A percentile compares a stretch with the other conserved stretches of the same genome.
phyloP scores from a whole-genome alignment of 164 flowering plant genomes.

The Cinnamomum chago region DNA sequence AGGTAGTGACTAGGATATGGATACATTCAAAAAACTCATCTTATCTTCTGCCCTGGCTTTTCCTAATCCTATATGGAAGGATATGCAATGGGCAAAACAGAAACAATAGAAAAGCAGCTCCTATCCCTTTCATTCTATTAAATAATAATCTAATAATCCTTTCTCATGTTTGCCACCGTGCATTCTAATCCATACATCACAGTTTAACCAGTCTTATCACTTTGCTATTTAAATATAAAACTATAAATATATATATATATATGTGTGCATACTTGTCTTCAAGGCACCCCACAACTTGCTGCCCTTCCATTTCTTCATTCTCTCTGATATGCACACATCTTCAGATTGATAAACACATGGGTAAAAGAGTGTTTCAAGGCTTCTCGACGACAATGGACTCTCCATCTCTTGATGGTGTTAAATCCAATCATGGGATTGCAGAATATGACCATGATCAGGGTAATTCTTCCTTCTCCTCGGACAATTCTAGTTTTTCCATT shows the following conservation, averaged over 20 bases:
- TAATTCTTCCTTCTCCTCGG: slow-evolving; percentile 22
- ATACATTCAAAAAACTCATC: slow-evolving; percentile 37
- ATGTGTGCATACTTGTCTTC: not conserved
- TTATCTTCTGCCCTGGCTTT: slow-evolving; percentile 35
- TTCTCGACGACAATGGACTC: not conserved
- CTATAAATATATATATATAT: not conserved
- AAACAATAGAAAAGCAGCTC: no score
- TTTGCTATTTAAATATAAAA: not conserved
- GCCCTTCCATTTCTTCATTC: not conserved
- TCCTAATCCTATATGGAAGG: not conserved
- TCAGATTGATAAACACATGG: not conserved
- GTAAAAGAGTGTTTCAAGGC: not conserved
- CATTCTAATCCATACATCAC: not conserved
- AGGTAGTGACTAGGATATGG: slow-evolving; percentile 48
- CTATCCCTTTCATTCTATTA: not conserved
- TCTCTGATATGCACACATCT: not conserved
- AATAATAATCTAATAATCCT: no score
- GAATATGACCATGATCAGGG: slow-evolving; percentile 17
- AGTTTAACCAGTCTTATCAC: not conserved
- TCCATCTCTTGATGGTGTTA: not conserved
- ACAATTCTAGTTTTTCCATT: slow-evolving; percentile 27
- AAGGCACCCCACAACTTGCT: not conserved
- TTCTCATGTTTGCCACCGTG: slow-evolving; percentile 12
- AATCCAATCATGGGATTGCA: slow-evolving; percentile 6
- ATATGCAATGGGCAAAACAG: not conserved